Evolutionary conservation across 768 basidiomycete species (phyloP).

Genomic region (Phylloporus rhodoxanthus): DNA sequence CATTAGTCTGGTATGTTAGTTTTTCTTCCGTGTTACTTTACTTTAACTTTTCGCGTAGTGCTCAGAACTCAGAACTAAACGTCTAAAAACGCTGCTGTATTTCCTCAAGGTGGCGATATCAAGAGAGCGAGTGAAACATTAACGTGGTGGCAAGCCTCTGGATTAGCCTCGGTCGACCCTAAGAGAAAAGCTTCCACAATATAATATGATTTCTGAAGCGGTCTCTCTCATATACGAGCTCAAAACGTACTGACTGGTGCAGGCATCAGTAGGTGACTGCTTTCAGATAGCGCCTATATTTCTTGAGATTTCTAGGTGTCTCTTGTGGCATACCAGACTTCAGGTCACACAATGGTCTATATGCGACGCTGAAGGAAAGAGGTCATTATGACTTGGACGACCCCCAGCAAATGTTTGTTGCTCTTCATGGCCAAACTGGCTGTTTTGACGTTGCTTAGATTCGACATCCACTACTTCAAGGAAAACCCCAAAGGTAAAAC

Average conservation of each 20-base stretch:
- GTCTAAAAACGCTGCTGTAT: conserved; percentile 54
- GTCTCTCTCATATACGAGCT: conserved; percentile 58
- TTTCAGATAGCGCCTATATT: not conserved
- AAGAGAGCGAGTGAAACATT: conserved; percentile 48
- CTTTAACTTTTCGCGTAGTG: conserved; percentile 38
- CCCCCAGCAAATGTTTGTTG: conserved; percentile 80
- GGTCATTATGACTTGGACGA: conserved; percentile 78
- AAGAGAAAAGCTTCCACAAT: conserved; percentile 60
- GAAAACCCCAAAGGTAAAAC: conserved; percentile 71
- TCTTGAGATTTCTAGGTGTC: conserved; percentile 48
- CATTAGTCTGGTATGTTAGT: conserved; percentile 51
- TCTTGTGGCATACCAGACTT: conserved; percentile 92
- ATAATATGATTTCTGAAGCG: conserved; percentile 74
- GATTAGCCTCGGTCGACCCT: conserved; percentile 19
- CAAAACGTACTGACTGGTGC: conserved; percentile 70
- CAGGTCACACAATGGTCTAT: conserved; percentile 74
- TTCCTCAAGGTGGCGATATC: conserved; percentile 69
- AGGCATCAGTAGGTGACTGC: conserved; percentile 58
- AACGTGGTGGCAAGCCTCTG: not conserved
- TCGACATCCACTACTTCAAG: conserved; percentile 79
- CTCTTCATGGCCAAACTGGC: not conserved
- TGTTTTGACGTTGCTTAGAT: conserved; percentile 45
- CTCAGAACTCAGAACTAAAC: conserved; percentile 52
- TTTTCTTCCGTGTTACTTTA: not conserved
- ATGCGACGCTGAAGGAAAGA: conserved; percentile 61